These are phyloP conservation scores for Herpetospermum pedunculosum DNA, from an alignment of 306 rosid genomes.

Conservation along the genomic window DNA sequence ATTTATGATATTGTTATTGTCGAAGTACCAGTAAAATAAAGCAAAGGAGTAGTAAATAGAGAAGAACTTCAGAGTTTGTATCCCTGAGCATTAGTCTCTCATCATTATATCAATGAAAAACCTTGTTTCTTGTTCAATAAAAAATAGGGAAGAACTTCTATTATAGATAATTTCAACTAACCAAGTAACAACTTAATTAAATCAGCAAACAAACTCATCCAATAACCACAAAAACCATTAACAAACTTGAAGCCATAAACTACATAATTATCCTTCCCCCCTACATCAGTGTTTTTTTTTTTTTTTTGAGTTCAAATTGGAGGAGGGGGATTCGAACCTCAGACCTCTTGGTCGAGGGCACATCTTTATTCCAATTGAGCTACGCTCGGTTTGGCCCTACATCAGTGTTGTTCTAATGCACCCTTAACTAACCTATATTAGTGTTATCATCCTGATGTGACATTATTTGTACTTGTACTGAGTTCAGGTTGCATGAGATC, in stretches of 20 bases:
- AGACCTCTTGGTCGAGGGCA: too few species aligned
- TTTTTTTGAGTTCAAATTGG: too few species aligned
- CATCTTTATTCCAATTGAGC: too few species aligned
- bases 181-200: neutral
- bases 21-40: neutral
- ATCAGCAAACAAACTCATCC: neutral
- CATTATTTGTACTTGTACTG: neutral
- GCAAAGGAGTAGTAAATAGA: neutral
- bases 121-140: too few species aligned
- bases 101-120: too few species aligned
- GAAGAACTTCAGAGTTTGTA: neutral
- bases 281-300: too few species aligned
- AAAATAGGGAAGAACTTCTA: neutral
- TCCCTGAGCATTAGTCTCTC: too few species aligned
- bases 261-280: neutral
- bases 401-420: neutral
- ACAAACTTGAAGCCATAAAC: neutral
- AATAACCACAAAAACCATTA: neutral
- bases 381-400: too few species aligned
- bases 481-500: conserved; percentile 73
- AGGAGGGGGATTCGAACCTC: too few species aligned
- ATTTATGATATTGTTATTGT: neutral
- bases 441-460: neutral
- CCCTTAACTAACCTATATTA: neutral
- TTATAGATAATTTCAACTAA: neutral